Percentiles rank a stretch among this genome's conserved stretches.
Conservation (phyloP, 2,329 filamentous ascomycete genomes). For the Kalaharituber pfeilii region DNA sequence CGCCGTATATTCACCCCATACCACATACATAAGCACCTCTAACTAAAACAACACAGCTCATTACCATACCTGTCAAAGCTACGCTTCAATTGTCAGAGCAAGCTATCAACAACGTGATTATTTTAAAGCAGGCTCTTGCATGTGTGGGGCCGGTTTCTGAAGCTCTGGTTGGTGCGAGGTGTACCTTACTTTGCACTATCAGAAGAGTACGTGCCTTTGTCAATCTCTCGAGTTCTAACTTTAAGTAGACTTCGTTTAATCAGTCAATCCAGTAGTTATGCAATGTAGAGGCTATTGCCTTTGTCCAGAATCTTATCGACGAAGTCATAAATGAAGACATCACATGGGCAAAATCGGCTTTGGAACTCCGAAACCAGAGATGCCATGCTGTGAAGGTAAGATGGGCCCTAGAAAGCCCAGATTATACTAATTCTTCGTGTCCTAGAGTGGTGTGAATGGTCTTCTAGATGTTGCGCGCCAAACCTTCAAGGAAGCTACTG, state of each 20-base stretch:
- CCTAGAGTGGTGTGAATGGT: conserved; percentile 58
- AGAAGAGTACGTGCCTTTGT: conserved; percentile 33
- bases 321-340: conserved; percentile 65
- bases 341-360: conserved; percentile 54
- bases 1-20: conserved; percentile 34
- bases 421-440: background rate
- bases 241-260: conserved; percentile 7
- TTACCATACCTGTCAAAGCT: conserved; percentile 50
- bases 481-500: conserved; percentile 74
- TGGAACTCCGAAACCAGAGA: conserved; percentile 77
- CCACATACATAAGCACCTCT: background rate
- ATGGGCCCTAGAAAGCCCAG: background rate
- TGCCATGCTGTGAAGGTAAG: conserved; percentile 64
- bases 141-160: conserved; percentile 50
- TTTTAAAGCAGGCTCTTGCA: conserved; percentile 65
- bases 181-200: conserved; percentile 48
- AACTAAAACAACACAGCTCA: conserved; percentile 40
- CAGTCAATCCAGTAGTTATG: conserved; percentile 37
- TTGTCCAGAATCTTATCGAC: conserved; percentile 47
- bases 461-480: conserved; percentile 76
- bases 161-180: conserved; percentile 46
- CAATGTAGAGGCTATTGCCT: conserved; percentile 41
- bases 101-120: conserved; percentile 69
- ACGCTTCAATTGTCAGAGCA: conserved; percentile 57
- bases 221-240: conserved; percentile 3